Conservation (phyloP, 305 asterid genomes). For the Nicotiana rustica region DNA sequence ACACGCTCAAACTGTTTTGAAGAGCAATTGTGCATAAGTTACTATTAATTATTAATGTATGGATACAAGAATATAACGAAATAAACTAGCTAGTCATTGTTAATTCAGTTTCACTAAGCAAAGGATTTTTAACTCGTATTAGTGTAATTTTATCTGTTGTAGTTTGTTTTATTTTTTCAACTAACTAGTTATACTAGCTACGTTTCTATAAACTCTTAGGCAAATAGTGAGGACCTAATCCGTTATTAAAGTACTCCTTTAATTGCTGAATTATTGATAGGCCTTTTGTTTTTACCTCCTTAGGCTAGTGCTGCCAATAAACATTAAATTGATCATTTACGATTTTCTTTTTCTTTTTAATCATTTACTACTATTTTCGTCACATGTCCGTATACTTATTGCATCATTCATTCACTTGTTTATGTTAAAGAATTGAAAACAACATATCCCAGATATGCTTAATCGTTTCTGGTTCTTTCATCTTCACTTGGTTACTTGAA, state of each 20-base stretch:
- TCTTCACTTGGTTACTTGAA: neutral
- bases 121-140: no score
- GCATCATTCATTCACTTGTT: neutral
- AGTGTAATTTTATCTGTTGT: neutral
- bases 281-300: no score
- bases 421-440: neutral
- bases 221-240: no score
- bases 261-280: no score
- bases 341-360: neutral
- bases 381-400: neutral
- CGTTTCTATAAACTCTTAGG: no score
- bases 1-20: slow-evolving; percentile 67
- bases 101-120: neutral
- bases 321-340: neutral
- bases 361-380: neutral
- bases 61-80: neutral
- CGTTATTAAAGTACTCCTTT: no score
- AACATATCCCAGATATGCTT: neutral
- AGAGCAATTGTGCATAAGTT: slow-evolving; percentile 5
- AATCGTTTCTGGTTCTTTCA: neutral
- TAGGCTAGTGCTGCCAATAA: neutral
- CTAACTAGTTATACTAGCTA: no score
- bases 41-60: no score
- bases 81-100: neutral
- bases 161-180: no score